These are phyloP conservation scores for Neurospora sp. DNA, from an alignment of 495 filamentous ascomycete species.

Conservation along the genomic window DNA sequence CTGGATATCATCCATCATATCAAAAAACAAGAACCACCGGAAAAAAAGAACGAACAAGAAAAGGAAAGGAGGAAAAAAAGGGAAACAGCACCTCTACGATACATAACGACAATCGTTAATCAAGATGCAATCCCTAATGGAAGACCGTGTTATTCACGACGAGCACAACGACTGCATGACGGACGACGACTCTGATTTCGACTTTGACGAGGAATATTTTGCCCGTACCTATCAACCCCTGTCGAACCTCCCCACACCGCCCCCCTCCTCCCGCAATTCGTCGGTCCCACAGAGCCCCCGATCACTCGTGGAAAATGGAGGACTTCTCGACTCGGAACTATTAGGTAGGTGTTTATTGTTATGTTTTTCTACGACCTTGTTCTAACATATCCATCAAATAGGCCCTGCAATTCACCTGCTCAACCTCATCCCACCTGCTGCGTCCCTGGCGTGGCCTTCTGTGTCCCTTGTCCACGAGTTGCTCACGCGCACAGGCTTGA, in stretches of 20 bases:
- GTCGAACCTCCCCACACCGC: slow-evolving; percentile 51
- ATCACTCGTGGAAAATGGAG: slow-evolving; percentile 32
- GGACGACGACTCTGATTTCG: slow-evolving; percentile 32
- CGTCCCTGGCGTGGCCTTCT: slow-evolving; percentile 39
- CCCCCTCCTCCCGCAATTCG: slow-evolving; percentile 37
- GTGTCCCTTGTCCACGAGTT: slow-evolving; percentile 41
- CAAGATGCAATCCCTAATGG: background rate
- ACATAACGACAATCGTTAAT: background rate
- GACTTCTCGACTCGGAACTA: slow-evolving; percentile 28
- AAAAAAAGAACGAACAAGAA: background rate
- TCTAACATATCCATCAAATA: slow-evolving; percentile 11
- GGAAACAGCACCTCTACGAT: background rate
- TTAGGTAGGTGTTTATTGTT: slow-evolving; percentile 30
- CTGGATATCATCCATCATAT: background rate
- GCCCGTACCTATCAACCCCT: slow-evolving; percentile 47
- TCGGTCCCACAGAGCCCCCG: slow-evolving; percentile 30
- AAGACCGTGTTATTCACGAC: background rate
- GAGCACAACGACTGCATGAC: slow-evolving; percentile 16
- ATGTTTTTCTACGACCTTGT: background rate
- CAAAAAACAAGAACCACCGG: background rate
- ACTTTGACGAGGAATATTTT: slow-evolving; percentile 46
- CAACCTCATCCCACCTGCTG: slow-evolving; percentile 43
- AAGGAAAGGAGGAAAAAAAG: background rate
- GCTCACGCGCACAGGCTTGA: slow-evolving; percentile 37
- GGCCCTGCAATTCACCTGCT: slow-evolving; percentile 46